Base-by-base conservation (phyloP, 257 asterid species). In the Anisodus acutangulus region DNA sequence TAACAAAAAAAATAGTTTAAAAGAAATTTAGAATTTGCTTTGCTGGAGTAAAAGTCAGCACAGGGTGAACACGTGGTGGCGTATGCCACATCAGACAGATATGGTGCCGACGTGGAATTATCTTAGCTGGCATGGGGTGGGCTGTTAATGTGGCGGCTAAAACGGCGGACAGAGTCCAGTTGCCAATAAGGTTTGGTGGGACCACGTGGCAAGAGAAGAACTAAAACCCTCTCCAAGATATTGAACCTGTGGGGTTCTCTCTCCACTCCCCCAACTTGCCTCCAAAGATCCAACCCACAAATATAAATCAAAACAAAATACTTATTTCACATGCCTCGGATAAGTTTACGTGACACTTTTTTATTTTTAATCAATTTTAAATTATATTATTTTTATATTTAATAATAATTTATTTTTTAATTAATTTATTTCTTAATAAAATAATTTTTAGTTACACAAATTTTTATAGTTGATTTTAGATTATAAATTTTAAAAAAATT, bases 61-160 rank as follows among this genome's bases (percentile, higher is more conserved):
- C n/a, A n/a, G n/a, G n/a, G n/a, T n/a, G 4, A 3, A 4, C 41
- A 47, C 5, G 62, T 51, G 79, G 35, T 43, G 63, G 19, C 19
- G 9, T 51, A 13, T 49, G 82, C 82, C 82, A 78, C 82, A 78
- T 53, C 63, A 53, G 82, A 78, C 49, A 78, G 64, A 51, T 68
- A 7, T 8, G 64, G 76, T 62, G 8, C 12, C 88, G 93, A 90
- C 89, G 88, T 91, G 94, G 84, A 80, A 35, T n/a, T 16, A 8
- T 63, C 71, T 89, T 82, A 72, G 83, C 64, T 87, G 91, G 90
- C 81, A 70, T 2, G 82, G 82, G 84, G 87, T 31, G 79, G 87
- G 62, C 71, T 80, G 82, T 76, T 84, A 57, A 9, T 64, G 83
- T 87, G 83, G 88, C 91, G 89, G 92, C 88, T 79, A 83, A 45